Conservation (phyloP, 2,329 filamentous ascomycete species). For the Aspergillus fischeri region DNA sequence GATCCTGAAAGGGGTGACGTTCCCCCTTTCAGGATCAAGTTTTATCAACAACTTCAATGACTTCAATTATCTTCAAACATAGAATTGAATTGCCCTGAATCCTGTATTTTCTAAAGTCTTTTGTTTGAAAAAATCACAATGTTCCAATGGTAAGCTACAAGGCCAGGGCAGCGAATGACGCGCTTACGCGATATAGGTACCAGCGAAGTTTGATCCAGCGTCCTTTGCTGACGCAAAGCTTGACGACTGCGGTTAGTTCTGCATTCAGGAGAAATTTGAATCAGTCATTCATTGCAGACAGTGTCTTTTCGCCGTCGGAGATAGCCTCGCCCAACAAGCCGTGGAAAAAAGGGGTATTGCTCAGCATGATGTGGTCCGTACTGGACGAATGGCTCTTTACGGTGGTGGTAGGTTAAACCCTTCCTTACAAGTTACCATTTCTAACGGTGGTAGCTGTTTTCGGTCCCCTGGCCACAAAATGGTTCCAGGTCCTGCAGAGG, state of each 20-base stretch:
- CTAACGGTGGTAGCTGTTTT: conserved; percentile 5
- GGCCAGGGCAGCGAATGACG: neutral
- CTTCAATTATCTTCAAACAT: neutral
- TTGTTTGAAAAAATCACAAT: neutral
- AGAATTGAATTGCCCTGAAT: neutral
- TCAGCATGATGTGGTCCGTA: conserved; percentile 10
- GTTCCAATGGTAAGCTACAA: neutral
- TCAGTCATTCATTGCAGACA: neutral
- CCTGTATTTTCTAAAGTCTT: neutral
- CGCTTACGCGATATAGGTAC: conserved; percentile 6
- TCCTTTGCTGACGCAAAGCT: conserved; percentile 13
- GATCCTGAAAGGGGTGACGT: neutral
- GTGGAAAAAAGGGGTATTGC: conserved; percentile 9
- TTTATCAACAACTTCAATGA: neutral
- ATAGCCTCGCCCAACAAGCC: conserved; percentile 14
- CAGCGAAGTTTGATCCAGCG: conserved; percentile 10
- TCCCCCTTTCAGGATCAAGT: neutral
- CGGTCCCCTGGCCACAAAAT: conserved; percentile 14
- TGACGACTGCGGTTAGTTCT: conserved; percentile 12
- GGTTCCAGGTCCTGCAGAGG: conserved; percentile 13
- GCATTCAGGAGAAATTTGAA: neutral
- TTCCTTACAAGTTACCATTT: neutral
- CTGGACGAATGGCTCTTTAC: conserved; percentile 11
- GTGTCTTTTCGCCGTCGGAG: conserved; percentile 14
- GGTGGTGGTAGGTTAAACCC: conserved; percentile 9